Conservation (phyloP, 257 asterid species). For the Nemophila menziesii region DNA sequence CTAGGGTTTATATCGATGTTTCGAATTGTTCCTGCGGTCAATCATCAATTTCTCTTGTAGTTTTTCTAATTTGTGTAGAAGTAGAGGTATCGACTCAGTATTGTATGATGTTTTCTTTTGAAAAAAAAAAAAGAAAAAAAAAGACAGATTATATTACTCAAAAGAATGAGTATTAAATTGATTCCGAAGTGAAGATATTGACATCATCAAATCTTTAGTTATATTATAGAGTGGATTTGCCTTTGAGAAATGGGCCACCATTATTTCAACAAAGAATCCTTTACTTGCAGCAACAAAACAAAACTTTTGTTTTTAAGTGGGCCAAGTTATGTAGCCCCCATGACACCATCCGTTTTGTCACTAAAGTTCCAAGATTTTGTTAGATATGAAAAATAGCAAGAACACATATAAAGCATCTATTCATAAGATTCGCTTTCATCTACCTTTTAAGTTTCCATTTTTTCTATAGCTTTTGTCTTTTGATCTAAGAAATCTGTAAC, state of each 20-base stretch:
- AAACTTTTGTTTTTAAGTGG: constrained; percentile 27
- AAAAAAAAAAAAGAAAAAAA: too few species aligned
- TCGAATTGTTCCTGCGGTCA: too few species aligned
- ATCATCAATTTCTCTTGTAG: too few species aligned
- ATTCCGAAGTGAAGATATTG: not conserved
- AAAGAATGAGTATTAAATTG: too few species aligned
- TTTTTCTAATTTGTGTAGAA: too few species aligned
- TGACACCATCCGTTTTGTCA: constrained; percentile 34
- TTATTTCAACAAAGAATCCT: constrained; percentile 30
- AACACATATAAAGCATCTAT: constrained; percentile 18
- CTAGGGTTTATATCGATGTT: too few species aligned
- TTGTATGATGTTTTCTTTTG: too few species aligned
- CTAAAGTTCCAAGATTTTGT: constrained; percentile 27
- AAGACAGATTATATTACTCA: too few species aligned
- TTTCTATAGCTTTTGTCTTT: not conserved
- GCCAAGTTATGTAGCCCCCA: constrained; percentile 30
- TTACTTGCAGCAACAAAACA: constrained; percentile 11
- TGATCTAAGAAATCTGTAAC: not conserved
- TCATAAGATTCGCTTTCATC: constrained; percentile 18
- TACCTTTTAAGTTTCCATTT: not conserved
- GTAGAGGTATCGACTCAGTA: too few species aligned
- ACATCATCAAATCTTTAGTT: constrained; percentile 34
- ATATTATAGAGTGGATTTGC: constrained; percentile 41
- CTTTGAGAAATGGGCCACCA: constrained; percentile 49
- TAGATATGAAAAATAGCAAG: constrained; percentile 17